Conservation (phyloP, 805 yeast genomes). For the Wickerhamiella alocasiicola region DNA sequence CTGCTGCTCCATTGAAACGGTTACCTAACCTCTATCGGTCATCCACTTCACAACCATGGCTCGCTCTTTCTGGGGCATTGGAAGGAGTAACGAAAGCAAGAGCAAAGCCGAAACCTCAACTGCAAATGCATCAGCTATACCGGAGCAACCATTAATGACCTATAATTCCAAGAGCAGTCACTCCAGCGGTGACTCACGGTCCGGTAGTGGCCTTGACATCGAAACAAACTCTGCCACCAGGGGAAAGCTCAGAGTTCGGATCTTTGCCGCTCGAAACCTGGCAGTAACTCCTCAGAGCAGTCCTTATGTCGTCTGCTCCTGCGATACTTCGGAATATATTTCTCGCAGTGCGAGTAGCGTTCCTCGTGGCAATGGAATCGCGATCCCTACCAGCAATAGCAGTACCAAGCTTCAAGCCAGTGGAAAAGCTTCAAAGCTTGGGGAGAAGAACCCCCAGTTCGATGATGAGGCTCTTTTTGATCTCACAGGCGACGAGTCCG, state of each 20-base stretch:
- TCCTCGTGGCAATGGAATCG: constrained; percentile 24
- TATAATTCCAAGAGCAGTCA: constrained; percentile 7
- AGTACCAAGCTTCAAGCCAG: constrained; percentile 11
- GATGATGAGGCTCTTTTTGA: constrained; percentile 88
- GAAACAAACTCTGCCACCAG: constrained; percentile 18
- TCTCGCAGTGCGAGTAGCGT: constrained; percentile 34
- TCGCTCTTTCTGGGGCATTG: constrained; percentile 11
- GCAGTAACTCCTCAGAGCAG: constrained; percentile 24
- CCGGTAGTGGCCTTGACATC: constrained; percentile 10
- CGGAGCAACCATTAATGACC: constrained; percentile 7
- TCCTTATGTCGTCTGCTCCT: constrained; percentile 71
- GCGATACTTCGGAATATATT: constrained; percentile 82
- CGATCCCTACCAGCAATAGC: constrained; percentile 27
- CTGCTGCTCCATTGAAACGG: no score
- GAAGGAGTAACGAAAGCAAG: constrained; percentile 8
- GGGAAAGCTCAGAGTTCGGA: constrained; percentile 72
- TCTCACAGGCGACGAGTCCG: constrained; percentile 67
- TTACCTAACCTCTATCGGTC: constrained; percentile 12
- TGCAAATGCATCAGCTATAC: not conserved
- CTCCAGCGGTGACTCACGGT: not conserved
- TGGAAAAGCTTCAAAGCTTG: constrained; percentile 7
- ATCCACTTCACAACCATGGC: constrained; percentile 10
- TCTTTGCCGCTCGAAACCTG: constrained; percentile 66
- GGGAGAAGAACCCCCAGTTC: constrained; percentile 62
- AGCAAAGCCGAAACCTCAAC: not conserved